These are phyloP conservation scores for Syzygium syzygioides DNA, from an alignment of 441 rosid genomes.

Conservation along the genomic window DNA sequence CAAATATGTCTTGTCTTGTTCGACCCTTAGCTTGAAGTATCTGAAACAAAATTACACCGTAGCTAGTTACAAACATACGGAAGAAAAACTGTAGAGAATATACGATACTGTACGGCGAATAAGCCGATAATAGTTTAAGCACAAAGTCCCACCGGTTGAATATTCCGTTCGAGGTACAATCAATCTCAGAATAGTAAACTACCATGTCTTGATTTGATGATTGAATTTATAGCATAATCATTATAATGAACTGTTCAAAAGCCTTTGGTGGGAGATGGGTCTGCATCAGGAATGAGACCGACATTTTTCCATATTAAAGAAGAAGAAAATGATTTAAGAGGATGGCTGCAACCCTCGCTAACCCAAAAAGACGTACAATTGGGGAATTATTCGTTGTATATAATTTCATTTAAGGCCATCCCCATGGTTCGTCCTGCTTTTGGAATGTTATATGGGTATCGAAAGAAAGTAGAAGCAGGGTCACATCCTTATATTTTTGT, in stretches of 20 bases:
- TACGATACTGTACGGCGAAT: not conserved
- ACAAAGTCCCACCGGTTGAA: not conserved
- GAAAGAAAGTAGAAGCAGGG: not conserved
- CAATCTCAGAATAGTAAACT: not conserved
- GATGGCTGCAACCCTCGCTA: not conserved
- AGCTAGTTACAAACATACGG: not conserved
- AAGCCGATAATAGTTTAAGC: not conserved
- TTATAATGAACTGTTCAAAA: not conserved
- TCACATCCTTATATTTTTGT: not conserved
- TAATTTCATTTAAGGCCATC: not conserved
- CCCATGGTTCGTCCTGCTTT: not conserved
- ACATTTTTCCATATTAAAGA: not conserved
- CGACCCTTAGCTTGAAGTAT: slow-evolving; percentile 19
- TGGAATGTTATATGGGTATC: not conserved
- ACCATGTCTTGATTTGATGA: not conserved
- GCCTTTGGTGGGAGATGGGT: not conserved
- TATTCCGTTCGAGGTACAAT: not conserved
- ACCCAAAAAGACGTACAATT: not conserved
- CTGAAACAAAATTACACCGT: not conserved
- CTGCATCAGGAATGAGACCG: not conserved
- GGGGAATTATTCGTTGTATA: not conserved
- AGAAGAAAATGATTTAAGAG: not conserved
- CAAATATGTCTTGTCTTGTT: slow-evolving; percentile 29
- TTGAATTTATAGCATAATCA: not conserved
- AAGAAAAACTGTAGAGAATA: slow-evolving; percentile 4